phyloP scores from a whole-genome alignment of 768 basidiomycete genomes.

The Hortiboletus flavorubellus region DNA sequence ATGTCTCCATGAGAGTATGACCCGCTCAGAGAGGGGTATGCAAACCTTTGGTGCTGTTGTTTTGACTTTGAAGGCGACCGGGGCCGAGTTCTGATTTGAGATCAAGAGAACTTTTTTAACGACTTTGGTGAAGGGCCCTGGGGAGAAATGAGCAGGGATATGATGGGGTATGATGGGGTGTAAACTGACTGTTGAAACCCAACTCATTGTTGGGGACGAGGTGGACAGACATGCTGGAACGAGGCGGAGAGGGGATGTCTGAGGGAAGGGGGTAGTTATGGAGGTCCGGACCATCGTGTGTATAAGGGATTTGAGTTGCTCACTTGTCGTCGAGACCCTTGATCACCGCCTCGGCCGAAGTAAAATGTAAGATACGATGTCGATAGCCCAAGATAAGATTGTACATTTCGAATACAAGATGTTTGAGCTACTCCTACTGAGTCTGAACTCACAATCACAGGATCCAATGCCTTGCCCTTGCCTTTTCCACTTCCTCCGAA shows the following conservation, averaged over 20 bases:
- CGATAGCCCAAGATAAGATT: too few relatives aligned
- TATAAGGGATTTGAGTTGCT: too few relatives aligned
- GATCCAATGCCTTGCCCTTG: too few relatives aligned
- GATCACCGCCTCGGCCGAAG: too few relatives aligned
- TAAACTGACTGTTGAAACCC: conserved; percentile 74
- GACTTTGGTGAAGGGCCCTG: conserved; percentile 90
- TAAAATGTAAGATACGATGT: too few relatives aligned
- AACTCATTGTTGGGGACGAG: conserved; percentile 71
- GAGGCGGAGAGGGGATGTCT: conserved; percentile 24
- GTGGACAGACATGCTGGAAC: conserved; percentile 74
- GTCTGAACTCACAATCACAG: too few relatives aligned
- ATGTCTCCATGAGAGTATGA: conserved; percentile 6
- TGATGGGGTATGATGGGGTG: conserved; percentile 30
- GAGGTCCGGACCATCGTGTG: too few relatives aligned
- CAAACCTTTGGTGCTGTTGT: conserved; percentile 95
- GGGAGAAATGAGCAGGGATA: conserved; percentile 4
- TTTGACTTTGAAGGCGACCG: conserved; percentile 99
- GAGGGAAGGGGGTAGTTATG: conserved; percentile 5
- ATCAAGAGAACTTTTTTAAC: conserved; percentile 85
- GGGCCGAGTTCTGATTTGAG: conserved; percentile 81
- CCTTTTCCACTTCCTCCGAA: too few relatives aligned
- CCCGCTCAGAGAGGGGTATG: neutral
- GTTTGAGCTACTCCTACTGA: too few relatives aligned
- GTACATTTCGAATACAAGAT: too few relatives aligned
- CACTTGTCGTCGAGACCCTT: too few relatives aligned